Conservation (phyloP, 306 rosid species). For the Ammopiptanthus mongolicus region DNA sequence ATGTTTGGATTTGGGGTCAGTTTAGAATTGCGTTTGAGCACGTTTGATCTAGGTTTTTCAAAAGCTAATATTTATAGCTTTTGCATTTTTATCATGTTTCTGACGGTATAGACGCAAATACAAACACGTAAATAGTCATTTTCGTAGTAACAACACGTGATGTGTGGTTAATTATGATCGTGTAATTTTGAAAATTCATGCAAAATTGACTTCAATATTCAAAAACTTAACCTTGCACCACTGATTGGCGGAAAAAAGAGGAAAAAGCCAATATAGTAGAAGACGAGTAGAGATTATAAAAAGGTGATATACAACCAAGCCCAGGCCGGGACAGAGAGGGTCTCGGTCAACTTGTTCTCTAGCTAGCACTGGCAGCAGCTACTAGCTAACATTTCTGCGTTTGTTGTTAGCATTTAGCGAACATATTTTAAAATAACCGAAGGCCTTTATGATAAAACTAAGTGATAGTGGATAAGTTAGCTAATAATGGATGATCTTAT, state of each 20-base stretch:
- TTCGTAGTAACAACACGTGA: neutral
- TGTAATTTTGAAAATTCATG: conserved; percentile 20
- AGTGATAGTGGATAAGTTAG: no score
- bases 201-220: neutral
- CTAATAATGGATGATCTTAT: no score
- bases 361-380: neutral
- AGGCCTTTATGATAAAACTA: no score
- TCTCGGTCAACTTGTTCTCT: neutral
- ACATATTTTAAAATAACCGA: no score
- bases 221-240: neutral
- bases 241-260: neutral
- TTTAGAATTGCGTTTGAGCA: no score
- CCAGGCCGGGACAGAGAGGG: neutral
- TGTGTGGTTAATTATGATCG: neutral
- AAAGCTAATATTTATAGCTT: no score
- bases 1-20: no score
- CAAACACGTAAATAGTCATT: conserved; percentile 11
- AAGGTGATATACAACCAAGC: neutral
- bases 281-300: neutral
- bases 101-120: no score
- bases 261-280: neutral
- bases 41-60: no score
- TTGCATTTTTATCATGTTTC: no score
- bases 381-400: conserved; percentile 19
- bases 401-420: neutral